phyloP scores from a whole-genome alignment of 2,329 filamentous ascomycete species.

The Ascochyta clinopodiicola region DNA sequence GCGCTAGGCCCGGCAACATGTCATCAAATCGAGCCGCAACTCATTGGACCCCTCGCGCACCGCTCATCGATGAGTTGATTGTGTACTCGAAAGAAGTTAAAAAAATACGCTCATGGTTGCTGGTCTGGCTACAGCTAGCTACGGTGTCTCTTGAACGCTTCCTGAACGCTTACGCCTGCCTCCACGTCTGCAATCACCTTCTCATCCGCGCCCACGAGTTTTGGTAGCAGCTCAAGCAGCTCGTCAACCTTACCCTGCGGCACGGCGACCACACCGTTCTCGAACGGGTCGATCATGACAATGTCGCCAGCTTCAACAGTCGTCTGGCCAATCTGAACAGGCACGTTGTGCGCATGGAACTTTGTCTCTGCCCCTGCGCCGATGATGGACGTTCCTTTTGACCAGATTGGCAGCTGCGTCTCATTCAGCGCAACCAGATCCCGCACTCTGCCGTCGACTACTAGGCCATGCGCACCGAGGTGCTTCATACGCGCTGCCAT shows the following conservation, averaged over 20 bases:
- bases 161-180: conserved; percentile 66
- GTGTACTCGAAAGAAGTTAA: not conserved
- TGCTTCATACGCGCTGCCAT: conserved; percentile 74
- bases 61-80: not conserved
- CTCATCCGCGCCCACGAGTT: conserved; percentile 52
- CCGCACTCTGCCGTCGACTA: conserved; percentile 73
- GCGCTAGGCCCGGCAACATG: conserved; percentile 22
- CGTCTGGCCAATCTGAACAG: conserved; percentile 48
- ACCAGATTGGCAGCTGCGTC: conserved; percentile 66
- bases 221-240: conserved; percentile 64
- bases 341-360: conserved; percentile 60
- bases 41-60: conserved; percentile 25
- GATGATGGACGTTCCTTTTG: conserved; percentile 63
- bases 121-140: conserved; percentile 14
- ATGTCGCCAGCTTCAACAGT: conserved; percentile 63
- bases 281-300: conserved; percentile 71
- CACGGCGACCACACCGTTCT: conserved; percentile 71
- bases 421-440: conserved; percentile 67
- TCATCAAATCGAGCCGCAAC: conserved; percentile 29
- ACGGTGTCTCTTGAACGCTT: conserved; percentile 68
- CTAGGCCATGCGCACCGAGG: conserved; percentile 64
- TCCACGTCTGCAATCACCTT: conserved; percentile 64
- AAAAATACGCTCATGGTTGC: not conserved
- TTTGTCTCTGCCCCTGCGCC: conserved; percentile 64
- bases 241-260: conserved; percentile 65